phyloP scores from a whole-genome alignment of 2,329 filamentous ascomycete genomes.

The Pseudogymnoascus sp. region DNA sequence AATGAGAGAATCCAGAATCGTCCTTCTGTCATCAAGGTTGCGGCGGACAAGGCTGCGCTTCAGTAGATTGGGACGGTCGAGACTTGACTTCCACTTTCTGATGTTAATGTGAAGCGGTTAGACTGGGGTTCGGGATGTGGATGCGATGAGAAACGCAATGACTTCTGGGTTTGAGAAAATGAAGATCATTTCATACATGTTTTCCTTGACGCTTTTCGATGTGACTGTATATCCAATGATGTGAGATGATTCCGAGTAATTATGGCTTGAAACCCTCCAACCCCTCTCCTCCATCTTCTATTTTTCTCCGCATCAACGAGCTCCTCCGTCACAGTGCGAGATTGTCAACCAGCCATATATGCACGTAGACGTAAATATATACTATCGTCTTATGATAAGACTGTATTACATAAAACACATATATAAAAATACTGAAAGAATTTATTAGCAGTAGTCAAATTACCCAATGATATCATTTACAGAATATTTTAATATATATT shows the following conservation, averaged over 20 bases:
- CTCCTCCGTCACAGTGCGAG: background rate
- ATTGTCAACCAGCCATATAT: background rate
- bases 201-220: background rate
- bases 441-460: background rate
- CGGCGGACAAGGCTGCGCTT: background rate
- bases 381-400: background rate
- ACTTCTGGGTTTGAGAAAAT: background rate
- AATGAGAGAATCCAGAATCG: background rate
- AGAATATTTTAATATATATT: background rate
- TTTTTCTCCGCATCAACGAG: background rate
- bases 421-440: too few relatives aligned
- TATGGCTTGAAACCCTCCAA: too few relatives aligned
- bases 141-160: background rate
- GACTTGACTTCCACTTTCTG: background rate
- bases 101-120: background rate
- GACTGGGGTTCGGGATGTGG: background rate
- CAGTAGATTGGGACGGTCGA: background rate
- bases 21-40: background rate
- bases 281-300: background rate
- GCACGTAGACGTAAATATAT: background rate
- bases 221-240: background rate
- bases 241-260: too few relatives aligned
- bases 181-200: background rate
- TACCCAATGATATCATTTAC: background rate
- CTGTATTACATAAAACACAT: background rate